Conservation (phyloP, 257 asterid species). For the Solanum commersonii region DNA sequence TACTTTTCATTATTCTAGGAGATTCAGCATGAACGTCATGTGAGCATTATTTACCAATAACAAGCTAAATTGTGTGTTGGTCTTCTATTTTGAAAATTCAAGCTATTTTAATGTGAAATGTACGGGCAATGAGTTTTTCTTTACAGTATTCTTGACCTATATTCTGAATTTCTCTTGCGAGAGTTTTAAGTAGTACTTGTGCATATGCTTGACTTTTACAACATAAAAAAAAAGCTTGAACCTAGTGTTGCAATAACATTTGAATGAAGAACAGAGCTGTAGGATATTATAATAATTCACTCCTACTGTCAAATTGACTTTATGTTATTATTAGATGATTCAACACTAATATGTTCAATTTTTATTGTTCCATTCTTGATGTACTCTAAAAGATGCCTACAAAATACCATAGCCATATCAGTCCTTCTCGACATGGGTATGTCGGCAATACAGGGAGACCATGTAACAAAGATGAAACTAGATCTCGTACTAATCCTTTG, state of each 20-base stretch:
- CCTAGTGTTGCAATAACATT: not conserved
- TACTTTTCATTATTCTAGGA: not conserved
- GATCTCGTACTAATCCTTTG: not conserved
- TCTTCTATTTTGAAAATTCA: not conserved
- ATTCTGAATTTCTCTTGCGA: not conserved
- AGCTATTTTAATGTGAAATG: not conserved
- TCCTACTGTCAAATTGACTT: not conserved
- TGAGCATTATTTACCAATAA: not conserved
- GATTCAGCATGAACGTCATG: not conserved
- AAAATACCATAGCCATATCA: not conserved
- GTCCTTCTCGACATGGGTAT: not conserved
- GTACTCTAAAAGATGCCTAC: not conserved
- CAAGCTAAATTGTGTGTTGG: not conserved
- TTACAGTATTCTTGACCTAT: not conserved
- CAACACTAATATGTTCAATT: not conserved
- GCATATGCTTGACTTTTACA: not conserved
- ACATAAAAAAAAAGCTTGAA: not conserved
- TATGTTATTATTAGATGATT: not conserved
- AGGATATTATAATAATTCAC: not conserved
- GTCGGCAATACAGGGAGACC: not conserved
- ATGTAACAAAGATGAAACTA: not conserved
- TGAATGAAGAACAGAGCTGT: not conserved
- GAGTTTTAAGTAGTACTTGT: not conserved
- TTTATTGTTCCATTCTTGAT: not conserved
- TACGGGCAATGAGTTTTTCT: not conserved